Evolutionary conservation across 345 rosid genomes (phyloP).

Genomic region (Eucalyptus globulus): DNA sequence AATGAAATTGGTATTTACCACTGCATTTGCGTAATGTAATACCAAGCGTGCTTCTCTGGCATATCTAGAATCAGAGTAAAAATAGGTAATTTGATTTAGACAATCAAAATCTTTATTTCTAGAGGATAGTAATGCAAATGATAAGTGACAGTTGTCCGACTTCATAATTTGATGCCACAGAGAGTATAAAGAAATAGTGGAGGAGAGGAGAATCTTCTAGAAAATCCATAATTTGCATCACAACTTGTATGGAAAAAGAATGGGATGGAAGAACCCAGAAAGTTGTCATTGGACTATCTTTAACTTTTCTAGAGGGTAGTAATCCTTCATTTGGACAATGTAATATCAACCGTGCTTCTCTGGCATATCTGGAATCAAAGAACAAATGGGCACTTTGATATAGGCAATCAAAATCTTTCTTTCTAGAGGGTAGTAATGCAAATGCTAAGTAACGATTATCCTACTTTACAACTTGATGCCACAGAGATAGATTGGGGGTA

Average conservation of each 20-base stretch:
- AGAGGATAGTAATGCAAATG: too few species aligned
- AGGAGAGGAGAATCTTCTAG: not conserved
- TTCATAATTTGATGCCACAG: too few species aligned
- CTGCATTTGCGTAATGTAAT: too few species aligned
- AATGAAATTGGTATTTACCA: too few species aligned
- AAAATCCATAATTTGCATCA: not conserved
- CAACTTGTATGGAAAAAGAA: not conserved
- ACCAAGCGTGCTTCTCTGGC: too few species aligned
- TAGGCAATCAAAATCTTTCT: not conserved
- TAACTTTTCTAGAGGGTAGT: not conserved
- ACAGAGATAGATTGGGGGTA: not conserved
- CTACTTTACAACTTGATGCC: too few species aligned
- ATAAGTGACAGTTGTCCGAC: too few species aligned
- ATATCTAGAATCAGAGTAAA: too few species aligned
- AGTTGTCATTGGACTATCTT: not conserved
- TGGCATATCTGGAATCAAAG: slow-evolving; percentile 40
- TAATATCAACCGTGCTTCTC: slow-evolving; percentile 56
- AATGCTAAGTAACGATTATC: not conserved
- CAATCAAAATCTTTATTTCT: too few species aligned
- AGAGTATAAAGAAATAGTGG: too few species aligned
- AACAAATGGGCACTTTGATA: not conserved
- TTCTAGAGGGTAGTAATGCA: not conserved
- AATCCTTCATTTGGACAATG: slow-evolving; percentile 1
- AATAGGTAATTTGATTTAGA: too few species aligned
- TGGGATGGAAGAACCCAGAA: not conserved